Conservation (phyloP, 2,329 filamentous ascomycete genomes). For the Escovopsis sp. region DNA sequence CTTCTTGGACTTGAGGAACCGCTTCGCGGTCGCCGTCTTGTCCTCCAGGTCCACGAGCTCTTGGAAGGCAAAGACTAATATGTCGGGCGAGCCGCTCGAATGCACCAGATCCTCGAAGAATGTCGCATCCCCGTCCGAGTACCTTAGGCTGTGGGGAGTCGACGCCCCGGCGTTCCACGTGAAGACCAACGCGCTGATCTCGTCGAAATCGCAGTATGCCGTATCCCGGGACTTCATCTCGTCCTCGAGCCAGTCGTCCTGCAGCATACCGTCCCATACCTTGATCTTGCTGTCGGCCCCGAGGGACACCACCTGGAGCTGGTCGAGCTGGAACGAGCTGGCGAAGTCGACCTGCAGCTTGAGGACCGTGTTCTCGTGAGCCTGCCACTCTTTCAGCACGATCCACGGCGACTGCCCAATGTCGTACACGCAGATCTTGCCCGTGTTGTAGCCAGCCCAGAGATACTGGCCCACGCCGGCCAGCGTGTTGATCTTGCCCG, state of each 20-base stretch:
- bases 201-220: slow-evolving; percentile 74
- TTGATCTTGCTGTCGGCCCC: slow-evolving; percentile 76
- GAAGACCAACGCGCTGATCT: slow-evolving; percentile 66
- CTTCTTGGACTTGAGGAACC: slow-evolving; percentile 83
- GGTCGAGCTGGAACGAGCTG: slow-evolving; percentile 72
- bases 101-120: slow-evolving; percentile 74
- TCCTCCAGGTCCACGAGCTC: slow-evolving; percentile 97
- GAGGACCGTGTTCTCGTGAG: slow-evolving; percentile 70
- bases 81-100: slow-evolving; percentile 67
- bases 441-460: slow-evolving; percentile 91
- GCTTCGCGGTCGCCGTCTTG: slow-evolving; percentile 94
- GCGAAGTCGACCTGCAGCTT: slow-evolving; percentile 65
- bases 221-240: slow-evolving; percentile 75
- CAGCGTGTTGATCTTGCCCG: slow-evolving; percentile 89
- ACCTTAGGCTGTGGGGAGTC: slow-evolving; percentile 69
- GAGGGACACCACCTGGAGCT: slow-evolving; percentile 71
- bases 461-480: slow-evolving; percentile 67
- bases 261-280: slow-evolving; percentile 82
- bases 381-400: slow-evolving; percentile 88
- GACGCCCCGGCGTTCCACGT: slow-evolving; percentile 98
- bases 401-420: slow-evolving; percentile 69
- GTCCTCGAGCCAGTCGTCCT: slow-evolving; percentile 87
- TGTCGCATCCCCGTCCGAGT: slow-evolving; percentile 51
- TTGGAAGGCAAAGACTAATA: slow-evolving; percentile 92
- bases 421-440: slow-evolving; percentile 88